Evolutionary conservation across 2,329 filamentous ascomycete genomes (phyloP), one percentile per base, ranked within the genome.

Genomic region (Fusarium tupiense): DNA sequence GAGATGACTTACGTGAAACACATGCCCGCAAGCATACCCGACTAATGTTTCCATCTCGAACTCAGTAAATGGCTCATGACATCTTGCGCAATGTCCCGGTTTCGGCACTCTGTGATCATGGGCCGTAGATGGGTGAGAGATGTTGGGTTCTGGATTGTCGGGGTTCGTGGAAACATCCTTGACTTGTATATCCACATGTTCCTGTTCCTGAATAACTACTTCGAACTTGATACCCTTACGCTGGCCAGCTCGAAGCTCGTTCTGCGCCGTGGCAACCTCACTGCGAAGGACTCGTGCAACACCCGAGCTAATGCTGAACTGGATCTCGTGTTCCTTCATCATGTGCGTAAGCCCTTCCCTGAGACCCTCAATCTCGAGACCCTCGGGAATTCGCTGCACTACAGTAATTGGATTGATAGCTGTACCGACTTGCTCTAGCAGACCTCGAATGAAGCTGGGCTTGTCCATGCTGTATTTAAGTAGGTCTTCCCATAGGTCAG

Each of bases 381-480:
- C 95, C 79, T 97, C 94, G 0, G 96, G 96, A 35, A 99, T 99
- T 10, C 95, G 91, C 20, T 93, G 89, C 11, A 99, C 94, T 8
- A 99, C 89, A 22, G 92, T 93, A 71, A 98, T 96, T 0, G 96
- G 96, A 78, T 98, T 92, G 78, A 99, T 96, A 4, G 94, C 91
- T 2, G 95, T 98, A 41, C 96, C 96, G 4, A 98, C 96, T 84
- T 98, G 94, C 78, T 98, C 94, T 1, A 99, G 89, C 8, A 99
- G 86, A 0, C 94, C 95, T 19, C 94, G 92, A 75, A 99, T 98
- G 84, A 99, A 99, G 46, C 91, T 91, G 2, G 96, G 96, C 80
- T 98, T 98, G 84, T 98, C 95, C 96, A 99, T 98, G 69, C 93
- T 96, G 82, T 98, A 98, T 76, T 96, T 91, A 11, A 99, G 89